A percentile compares a stretch with the other conserved stretches of the same genome.
Conservation (phyloP, 768 basidiomycete genomes). For the Tulasnella sp. region DNA sequence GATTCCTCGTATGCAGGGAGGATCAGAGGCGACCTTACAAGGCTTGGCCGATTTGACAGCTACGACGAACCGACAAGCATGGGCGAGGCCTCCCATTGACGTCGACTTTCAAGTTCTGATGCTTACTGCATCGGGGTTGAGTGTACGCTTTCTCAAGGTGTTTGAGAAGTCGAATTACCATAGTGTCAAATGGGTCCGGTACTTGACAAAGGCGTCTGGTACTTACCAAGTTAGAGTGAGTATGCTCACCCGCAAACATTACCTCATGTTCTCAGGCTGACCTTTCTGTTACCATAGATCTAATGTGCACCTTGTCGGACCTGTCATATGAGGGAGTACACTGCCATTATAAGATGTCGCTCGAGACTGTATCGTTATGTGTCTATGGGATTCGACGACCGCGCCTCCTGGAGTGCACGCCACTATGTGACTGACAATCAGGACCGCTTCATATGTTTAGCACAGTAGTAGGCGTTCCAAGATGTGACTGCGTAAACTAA, state of each 20-base stretch:
- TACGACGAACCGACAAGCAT: constrained; percentile 88
- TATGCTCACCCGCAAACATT: constrained; percentile 16
- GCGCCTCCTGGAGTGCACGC: too few relatives aligned
- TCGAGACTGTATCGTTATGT: too few relatives aligned
- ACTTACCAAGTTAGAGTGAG: constrained; percentile 88
- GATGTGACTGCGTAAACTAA: too few relatives aligned
- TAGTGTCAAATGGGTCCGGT: constrained; percentile 92
- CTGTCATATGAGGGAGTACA: too few relatives aligned
- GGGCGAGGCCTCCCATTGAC: constrained; percentile 96
- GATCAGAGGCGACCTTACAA: constrained; percentile 76
- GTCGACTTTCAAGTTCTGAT: constrained; percentile 98
- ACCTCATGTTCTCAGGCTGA: not conserved
- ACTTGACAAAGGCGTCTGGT: constrained; percentile 88
- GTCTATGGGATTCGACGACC: too few relatives aligned
- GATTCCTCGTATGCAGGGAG: constrained; percentile 85
- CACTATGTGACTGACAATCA: too few relatives aligned
- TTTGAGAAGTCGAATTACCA: constrained; percentile 94
- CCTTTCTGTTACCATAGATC: not conserved
- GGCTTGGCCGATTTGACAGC: constrained; percentile 75
- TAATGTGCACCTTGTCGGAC: not conserved
- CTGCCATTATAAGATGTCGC: too few relatives aligned
- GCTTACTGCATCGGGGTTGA: constrained; percentile 93
- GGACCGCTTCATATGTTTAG: too few relatives aligned
- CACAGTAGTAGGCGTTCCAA: too few relatives aligned
- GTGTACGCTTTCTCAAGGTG: constrained; percentile 95